Evolutionary conservation across 345 rosid species (phyloP).

Genomic region (Citrus inodora): DNA sequence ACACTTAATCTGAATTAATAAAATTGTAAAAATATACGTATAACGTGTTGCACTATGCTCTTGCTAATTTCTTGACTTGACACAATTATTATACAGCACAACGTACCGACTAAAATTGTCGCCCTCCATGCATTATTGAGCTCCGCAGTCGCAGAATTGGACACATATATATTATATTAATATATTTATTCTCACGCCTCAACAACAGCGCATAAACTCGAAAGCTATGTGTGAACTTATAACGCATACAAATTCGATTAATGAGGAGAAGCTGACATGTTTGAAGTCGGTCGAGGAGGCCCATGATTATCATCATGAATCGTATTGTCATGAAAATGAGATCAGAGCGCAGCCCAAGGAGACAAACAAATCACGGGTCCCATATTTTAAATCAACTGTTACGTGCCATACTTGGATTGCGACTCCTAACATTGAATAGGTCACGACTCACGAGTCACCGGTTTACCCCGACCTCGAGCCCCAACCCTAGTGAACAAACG

Average conservation of each 20-base stretch:
- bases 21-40: too few relatives aligned
- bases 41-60: too few relatives aligned
- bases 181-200: too few relatives aligned
- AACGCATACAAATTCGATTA: not conserved
- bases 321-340: not conserved
- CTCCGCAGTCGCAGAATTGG: too few relatives aligned
- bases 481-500: not conserved
- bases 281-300: not conserved
- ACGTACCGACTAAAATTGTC: too few relatives aligned
- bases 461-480: not conserved
- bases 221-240: not conserved
- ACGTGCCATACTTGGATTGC: constrained; percentile 4
- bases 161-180: too few relatives aligned
- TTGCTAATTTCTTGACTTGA: too few relatives aligned
- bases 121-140: too few relatives aligned
- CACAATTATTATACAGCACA: too few relatives aligned
- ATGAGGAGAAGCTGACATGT: not conserved
- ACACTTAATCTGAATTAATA: not conserved
- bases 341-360: not conserved
- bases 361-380: not conserved
- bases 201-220: not conserved
- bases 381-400: too few relatives aligned
- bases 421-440: constrained; percentile 9
- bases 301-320: not conserved
- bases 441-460: not conserved